Evolutionary conservation across 768 basidiomycete genomes (phyloP).

Genomic region (Austroboletus eburneus): DNA sequence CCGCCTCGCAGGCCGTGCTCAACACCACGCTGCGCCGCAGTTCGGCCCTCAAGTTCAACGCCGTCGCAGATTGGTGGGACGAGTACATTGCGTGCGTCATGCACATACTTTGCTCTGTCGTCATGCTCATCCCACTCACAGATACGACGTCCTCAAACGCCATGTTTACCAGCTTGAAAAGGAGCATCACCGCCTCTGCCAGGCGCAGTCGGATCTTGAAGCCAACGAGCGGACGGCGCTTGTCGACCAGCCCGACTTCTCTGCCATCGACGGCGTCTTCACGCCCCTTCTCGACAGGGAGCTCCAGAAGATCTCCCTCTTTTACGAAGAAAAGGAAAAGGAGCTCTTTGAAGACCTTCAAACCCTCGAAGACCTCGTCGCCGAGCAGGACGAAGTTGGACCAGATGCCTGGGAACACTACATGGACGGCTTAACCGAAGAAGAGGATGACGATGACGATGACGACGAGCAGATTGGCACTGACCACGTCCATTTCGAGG

Average conservation of each 20-base stretch:
- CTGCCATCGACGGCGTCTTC: conserved; percentile 58
- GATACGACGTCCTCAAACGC: conserved; percentile 73
- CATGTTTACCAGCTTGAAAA: conserved; percentile 85
- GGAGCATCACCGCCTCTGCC: conserved; percentile 50
- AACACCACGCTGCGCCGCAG: too few species aligned
- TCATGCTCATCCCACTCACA: too few species aligned
- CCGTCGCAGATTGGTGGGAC: conserved; percentile 89
- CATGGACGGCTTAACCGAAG: conserved; percentile 42
- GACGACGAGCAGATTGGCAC: conserved; percentile 41
- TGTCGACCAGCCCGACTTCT: conserved; percentile 36
- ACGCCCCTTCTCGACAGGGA: conserved; percentile 76
- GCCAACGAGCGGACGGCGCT: conserved; percentile 58
- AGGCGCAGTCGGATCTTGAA: conserved; percentile 53
- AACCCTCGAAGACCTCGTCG: conserved; percentile 54
- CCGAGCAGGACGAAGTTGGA: conserved; percentile 58
- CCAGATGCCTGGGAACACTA: conserved; percentile 48
- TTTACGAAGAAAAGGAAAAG: conserved; percentile 75
- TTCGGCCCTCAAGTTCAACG: conserved; percentile 87
- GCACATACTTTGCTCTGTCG: too few species aligned
- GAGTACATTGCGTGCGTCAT: conserved; percentile 78
- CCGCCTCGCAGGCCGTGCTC: too few species aligned
- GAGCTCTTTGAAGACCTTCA: conserved; percentile 62
- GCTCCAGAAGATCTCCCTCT: conserved; percentile 70
- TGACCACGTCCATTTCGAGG: conserved; percentile 28
- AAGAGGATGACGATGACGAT: conserved; percentile 59